Percentiles rank a stretch among this genome's conserved stretches.
Evolutionary conservation across 2,329 filamentous ascomycete genomes (phyloP).

Genomic region (Ambrosiella beaveri): DNA sequence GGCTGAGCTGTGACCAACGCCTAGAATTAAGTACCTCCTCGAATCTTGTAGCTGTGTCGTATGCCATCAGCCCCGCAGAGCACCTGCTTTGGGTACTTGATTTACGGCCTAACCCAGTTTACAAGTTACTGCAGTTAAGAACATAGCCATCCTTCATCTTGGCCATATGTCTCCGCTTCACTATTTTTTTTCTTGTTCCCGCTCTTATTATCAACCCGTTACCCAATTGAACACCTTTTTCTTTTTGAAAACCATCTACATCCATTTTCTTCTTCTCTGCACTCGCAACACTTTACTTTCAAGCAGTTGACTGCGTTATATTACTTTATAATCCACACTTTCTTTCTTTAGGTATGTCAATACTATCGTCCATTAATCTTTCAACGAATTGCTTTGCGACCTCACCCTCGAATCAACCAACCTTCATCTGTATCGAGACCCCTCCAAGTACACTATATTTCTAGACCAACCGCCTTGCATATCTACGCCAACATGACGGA

Average conservation of each 20-base stretch:
- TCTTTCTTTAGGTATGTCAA: conserved; percentile 10
- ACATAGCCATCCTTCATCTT: not conserved
- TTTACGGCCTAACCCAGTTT: not conserved
- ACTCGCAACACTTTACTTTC: conserved; percentile 7
- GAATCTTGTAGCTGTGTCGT: not conserved
- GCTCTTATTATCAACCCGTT: conserved; percentile 4
- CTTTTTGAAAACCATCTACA: not conserved
- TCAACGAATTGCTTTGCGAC: too few species aligned
- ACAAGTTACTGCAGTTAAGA: not conserved
- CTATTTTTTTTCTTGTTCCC: not conserved
- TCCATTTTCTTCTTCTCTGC: conserved; percentile 5
- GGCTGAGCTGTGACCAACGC: not conserved
- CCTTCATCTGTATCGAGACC: too few species aligned
- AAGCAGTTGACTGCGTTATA: conserved; percentile 13
- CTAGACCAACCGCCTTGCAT: too few species aligned
- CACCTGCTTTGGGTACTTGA: not conserved
- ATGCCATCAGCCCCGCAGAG: not conserved
- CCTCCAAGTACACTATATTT: too few species aligned
- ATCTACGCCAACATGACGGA: too few species aligned
- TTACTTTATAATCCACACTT: conserved; percentile 11
- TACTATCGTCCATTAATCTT: not conserved
- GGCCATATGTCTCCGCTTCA: not conserved
- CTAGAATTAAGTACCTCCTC: not conserved
- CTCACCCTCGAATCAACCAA: too few species aligned
- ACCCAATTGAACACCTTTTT: conserved; percentile 5